These are phyloP conservation scores for Limnanthes douglasii DNA, from an alignment of 345 rosid genomes.

Conservation along the genomic window DNA sequence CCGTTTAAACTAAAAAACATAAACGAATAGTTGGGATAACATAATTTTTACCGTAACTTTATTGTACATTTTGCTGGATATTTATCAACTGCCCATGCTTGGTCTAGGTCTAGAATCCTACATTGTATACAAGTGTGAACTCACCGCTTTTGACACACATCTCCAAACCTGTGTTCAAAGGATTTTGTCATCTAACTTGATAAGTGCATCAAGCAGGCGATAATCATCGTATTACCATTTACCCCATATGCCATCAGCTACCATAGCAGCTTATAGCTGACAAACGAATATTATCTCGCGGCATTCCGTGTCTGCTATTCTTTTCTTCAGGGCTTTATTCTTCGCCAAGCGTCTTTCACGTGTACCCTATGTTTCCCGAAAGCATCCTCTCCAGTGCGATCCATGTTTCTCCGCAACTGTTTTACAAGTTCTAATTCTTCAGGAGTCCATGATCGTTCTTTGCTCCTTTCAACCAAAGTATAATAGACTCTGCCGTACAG, in stretches of 20 bases:
- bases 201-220: slow-evolving; percentile 31
- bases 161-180: slow-evolving; percentile 48
- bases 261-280: slow-evolving; percentile 45
- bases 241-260: slow-evolving; percentile 46
- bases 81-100: too few species aligned
- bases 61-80: too few species aligned
- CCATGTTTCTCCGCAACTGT: slow-evolving; percentile 39
- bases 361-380: slow-evolving; percentile 54
- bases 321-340: slow-evolving; percentile 30
- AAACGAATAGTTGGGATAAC: too few species aligned
- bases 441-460: slow-evolving; percentile 28
- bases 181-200: slow-evolving; percentile 43
- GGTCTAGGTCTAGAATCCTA: too few species aligned
- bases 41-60: too few species aligned
- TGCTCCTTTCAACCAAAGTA: slow-evolving; percentile 37
- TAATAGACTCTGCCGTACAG: slow-evolving; percentile 20
- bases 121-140: too few species aligned
- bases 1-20: too few species aligned
- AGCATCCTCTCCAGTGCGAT: slow-evolving; percentile 38
- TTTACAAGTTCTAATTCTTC: slow-evolving; percentile 41
- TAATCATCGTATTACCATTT: slow-evolving; percentile 70
- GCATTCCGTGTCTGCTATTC: slow-evolving; percentile 51
- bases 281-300: slow-evolving; percentile 66
- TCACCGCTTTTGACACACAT: slow-evolving; percentile 46
- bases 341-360: slow-evolving; percentile 68